phyloP scores from a whole-genome alignment of 2,329 filamentous ascomycete genomes.

The Sporothrix pseudoabietina region DNA sequence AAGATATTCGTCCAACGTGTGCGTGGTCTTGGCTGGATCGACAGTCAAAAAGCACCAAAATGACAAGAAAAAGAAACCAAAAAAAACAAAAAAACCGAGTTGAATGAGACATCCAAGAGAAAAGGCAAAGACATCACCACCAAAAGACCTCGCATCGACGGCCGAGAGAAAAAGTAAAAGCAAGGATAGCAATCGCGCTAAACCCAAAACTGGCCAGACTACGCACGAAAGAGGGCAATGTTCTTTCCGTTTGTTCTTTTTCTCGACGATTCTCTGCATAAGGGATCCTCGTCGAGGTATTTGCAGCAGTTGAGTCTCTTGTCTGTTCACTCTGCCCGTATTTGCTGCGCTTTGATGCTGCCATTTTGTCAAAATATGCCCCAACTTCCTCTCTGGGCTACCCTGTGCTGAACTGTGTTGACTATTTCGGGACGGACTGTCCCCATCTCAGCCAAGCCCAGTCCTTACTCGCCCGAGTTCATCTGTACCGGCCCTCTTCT shows the following conservation, averaged over 20 bases:
- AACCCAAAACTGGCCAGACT: background rate
- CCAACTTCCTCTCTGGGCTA: background rate
- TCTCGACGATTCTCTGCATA: background rate
- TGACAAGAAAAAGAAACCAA: background rate
- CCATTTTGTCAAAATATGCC: no score
- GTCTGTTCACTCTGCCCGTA: background rate
- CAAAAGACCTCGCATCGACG: background rate
- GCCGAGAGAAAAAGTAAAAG: background rate
- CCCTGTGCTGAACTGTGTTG: background rate
- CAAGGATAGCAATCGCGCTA: background rate
- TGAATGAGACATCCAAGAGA: constrained; percentile 1
- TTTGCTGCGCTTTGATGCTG: constrained; percentile 5
- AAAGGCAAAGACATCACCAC: background rate
- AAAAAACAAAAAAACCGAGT: background rate
- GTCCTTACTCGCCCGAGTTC: background rate
- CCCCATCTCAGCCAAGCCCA: background rate
- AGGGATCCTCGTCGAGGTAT: background rate
- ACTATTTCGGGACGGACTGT: background rate
- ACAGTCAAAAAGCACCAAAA: background rate
- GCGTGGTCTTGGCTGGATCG: background rate
- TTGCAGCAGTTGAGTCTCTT: background rate
- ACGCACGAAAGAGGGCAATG: background rate
- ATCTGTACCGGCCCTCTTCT: background rate
- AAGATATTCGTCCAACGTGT: constrained; percentile 7
- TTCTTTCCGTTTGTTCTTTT: background rate